Evolutionary conservation across 345 rosid genomes (phyloP).

Genomic region (Eucalyptus sp.): DNA sequence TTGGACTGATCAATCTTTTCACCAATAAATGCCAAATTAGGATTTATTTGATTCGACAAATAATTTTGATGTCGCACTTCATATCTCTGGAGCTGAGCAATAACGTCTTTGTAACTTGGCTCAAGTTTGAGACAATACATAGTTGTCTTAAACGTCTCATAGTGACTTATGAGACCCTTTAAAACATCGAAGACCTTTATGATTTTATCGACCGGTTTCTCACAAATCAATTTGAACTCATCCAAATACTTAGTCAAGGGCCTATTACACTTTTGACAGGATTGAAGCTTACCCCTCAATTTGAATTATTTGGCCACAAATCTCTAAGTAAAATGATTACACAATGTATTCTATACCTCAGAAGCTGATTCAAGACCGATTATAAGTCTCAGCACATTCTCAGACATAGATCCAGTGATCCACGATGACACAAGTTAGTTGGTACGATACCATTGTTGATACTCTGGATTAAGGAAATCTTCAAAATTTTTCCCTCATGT

Average conservation of each 20-base stretch:
- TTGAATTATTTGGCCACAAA: neutral
- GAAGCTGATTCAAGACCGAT: neutral
- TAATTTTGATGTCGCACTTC: neutral
- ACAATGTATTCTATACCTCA: neutral
- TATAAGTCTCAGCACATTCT: neutral
- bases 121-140: neutral
- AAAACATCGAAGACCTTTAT: neutral
- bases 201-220: neutral
- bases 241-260: neutral
- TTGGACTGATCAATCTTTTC: neutral
- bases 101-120: neutral
- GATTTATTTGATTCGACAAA: neutral
- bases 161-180: neutral
- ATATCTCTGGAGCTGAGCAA: neutral
- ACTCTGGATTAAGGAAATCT: neutral
- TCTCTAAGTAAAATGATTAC: neutral
- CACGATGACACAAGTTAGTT: neutral
- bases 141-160: neutral
- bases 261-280: accelerated
- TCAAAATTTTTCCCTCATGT: neutral
- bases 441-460: neutral
- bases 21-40: neutral
- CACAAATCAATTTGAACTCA: neutral
- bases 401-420: neutral
- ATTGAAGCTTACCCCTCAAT: neutral